phyloP scores from a whole-genome alignment of 1,284 basidiomycete genomes.

The Farysia itapuensis region DNA sequence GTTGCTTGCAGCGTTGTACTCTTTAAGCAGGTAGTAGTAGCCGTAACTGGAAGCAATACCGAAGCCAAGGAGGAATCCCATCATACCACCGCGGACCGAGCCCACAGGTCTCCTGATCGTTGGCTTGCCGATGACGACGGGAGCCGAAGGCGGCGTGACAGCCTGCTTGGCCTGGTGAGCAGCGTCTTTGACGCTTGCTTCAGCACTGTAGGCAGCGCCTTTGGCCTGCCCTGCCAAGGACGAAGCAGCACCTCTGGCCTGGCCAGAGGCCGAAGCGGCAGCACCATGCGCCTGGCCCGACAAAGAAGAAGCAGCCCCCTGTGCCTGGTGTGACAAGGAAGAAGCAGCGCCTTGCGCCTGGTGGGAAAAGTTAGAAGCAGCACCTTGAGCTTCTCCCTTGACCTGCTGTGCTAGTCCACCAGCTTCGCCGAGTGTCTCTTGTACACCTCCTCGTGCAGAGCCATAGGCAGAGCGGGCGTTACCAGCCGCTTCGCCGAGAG shows the following conservation, averaged over 20 bases:
- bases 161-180: constrained; percentile 12
- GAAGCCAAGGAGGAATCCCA: constrained; percentile 87
- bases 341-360: background rate
- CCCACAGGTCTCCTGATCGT: constrained; percentile 30
- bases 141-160: constrained; percentile 11
- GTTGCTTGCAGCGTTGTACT: constrained; percentile 82
- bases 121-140: constrained; percentile 23
- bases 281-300: too few relatives aligned
- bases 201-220: constrained; percentile 8
- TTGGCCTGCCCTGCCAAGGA: background rate
- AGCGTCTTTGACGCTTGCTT: constrained; percentile 14
- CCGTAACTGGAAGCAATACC: constrained; percentile 75
- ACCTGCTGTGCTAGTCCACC: too few relatives aligned
- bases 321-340: too few relatives aligned
- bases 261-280: background rate
- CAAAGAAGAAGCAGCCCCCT: too few relatives aligned
- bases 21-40: constrained; percentile 82
- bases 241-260: background rate
- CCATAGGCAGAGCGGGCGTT: too few relatives aligned
- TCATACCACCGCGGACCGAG: constrained; percentile 61
- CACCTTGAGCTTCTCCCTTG: too few relatives aligned
- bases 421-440: too few relatives aligned
- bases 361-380: too few relatives aligned
- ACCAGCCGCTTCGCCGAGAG: too few relatives aligned
- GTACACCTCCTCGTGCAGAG: too few relatives aligned